Percentiles rank a stretch among this genome's conserved stretches.
Evolutionary conservation across 176 grass and related monocot species (phyloP).

Genomic region (Phyllostachys edulis): DNA sequence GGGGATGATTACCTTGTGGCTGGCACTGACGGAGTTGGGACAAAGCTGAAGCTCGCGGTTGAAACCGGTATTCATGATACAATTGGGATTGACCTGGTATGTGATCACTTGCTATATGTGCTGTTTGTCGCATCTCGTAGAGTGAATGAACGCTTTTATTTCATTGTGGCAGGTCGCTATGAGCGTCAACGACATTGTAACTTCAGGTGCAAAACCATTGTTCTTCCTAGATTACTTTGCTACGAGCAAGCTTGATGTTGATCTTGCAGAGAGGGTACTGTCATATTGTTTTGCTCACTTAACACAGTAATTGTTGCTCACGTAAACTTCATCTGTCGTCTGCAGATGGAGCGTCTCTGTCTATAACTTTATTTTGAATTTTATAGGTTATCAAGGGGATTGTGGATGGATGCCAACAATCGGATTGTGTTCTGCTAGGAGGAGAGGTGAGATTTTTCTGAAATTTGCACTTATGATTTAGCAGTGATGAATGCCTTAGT

Average conservation of each 20-base stretch:
- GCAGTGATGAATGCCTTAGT: not conserved
- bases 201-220: conserved; percentile 83
- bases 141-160: not conserved
- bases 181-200: conserved; percentile 98
- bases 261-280: conserved; percentile 90
- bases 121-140: not conserved
- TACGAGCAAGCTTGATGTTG: conserved; percentile 85
- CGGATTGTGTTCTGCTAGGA: conserved; percentile 75
- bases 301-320: not conserved
- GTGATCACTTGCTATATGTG: not conserved
- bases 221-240: conserved; percentile 97
- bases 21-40: conserved; percentile 89
- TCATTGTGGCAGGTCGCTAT: conserved; percentile 70
- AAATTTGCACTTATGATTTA: not conserved
- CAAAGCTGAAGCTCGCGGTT: conserved; percentile 94
- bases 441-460: conserved; percentile 67
- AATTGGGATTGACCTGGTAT: conserved; percentile 92
- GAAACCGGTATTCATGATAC: conserved; percentile 97
- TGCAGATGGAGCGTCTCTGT: not conserved
- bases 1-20: conserved; percentile 80
- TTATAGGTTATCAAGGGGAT: conserved; percentile 88
- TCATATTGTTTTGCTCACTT: not conserved
- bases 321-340: not conserved
- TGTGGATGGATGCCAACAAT: conserved; percentile 83
- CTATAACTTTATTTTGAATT: not conserved